phyloP scores from a whole-genome alignment of 2,329 filamentous ascomycete genomes.

The Thielaviopsis punctulata region DNA sequence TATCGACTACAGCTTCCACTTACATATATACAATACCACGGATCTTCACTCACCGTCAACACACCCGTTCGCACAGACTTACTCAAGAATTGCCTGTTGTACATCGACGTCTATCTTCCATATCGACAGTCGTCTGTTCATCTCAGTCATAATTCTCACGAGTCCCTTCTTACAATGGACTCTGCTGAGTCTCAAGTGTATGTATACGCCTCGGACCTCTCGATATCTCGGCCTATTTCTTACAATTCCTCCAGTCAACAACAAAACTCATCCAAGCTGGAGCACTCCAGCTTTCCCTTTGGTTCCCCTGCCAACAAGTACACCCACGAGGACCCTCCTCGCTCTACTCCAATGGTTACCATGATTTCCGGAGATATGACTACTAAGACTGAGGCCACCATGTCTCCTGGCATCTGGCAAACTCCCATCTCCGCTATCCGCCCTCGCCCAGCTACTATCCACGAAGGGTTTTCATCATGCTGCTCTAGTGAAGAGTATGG shows the following conservation, averaged over 20 bases:
- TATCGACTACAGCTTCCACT: neutral
- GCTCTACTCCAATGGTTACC: constrained; percentile 26
- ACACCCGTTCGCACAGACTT: neutral
- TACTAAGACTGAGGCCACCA: constrained; percentile 29
- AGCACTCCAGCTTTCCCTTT: constrained; percentile 32
- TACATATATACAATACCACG: no score
- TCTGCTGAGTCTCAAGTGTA: constrained; percentile 36
- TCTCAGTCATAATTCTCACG: neutral
- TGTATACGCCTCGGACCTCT: constrained; percentile 19
- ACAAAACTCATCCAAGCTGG: constrained; percentile 21
- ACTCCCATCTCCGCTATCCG: constrained; percentile 35
- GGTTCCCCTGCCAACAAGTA: constrained; percentile 30
- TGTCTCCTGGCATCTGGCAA: constrained; percentile 33
- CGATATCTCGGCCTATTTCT: neutral
- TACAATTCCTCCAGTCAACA: constrained; percentile 11
- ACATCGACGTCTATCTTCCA: neutral
- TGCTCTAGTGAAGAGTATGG: constrained; percentile 36
- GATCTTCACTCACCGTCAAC: no score
- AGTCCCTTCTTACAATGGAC: constrained; percentile 27
- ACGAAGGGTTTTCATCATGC: constrained; percentile 40
- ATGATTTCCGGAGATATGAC: constrained; percentile 36
- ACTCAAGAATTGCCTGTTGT: no score
- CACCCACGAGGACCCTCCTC: constrained; percentile 27
- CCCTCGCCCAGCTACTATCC: constrained; percentile 40
- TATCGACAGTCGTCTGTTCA: no score